These are phyloP conservation scores for Chaetomium globosum DNA, from an alignment of 2,329 filamentous ascomycete genomes.

Conservation along the genomic window DNA sequence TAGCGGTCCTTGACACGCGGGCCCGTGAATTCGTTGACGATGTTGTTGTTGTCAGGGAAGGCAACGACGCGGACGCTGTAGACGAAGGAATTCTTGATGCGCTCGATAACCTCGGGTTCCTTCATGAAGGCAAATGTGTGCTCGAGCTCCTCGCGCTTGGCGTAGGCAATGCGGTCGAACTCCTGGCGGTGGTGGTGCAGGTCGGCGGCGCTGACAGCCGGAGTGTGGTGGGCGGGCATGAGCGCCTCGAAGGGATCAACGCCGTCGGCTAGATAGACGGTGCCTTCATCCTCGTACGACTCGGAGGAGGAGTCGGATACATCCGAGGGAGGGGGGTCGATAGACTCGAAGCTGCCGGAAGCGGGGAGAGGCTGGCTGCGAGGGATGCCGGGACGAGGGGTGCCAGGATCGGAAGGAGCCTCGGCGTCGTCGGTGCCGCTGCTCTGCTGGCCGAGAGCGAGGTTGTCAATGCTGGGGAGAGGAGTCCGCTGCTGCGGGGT, in stretches of 20 bases:
- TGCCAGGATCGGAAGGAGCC: conserved; percentile 8
- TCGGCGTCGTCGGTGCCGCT: not conserved
- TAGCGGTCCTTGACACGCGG: conserved; percentile 24
- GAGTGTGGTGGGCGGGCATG: conserved; percentile 5
- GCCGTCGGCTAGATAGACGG: conserved; percentile 5
- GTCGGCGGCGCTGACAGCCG: conserved; percentile 13
- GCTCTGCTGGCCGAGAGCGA: conserved; percentile 7
- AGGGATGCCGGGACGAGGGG: conserved; percentile 22
- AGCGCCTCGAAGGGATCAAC: conserved; percentile 12
- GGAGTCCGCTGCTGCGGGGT: not conserved
- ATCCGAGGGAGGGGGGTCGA: not conserved
- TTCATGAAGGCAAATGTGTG: conserved; percentile 15
- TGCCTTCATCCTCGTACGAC: conserved; percentile 14
- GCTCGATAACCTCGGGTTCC: conserved; percentile 23
- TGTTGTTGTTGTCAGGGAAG: conserved; percentile 15
- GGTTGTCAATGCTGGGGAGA: conserved; percentile 10
- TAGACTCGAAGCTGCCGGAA: conserved; percentile 19
- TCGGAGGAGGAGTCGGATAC: conserved; percentile 1
- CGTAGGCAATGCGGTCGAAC: not conserved
- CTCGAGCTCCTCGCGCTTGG: conserved; percentile 18
- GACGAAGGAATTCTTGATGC: conserved; percentile 31
- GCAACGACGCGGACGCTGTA: conserved; percentile 37
- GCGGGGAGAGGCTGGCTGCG: conserved; percentile 21
- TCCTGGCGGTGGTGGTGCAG: conserved; percentile 13
- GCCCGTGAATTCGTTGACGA: conserved; percentile 31